A percentile compares a stretch with the other conserved stretches of the same genome.
phyloP scores from a whole-genome alignment of 805 yeast genomes.

The Soucietia sequanensis region DNA sequence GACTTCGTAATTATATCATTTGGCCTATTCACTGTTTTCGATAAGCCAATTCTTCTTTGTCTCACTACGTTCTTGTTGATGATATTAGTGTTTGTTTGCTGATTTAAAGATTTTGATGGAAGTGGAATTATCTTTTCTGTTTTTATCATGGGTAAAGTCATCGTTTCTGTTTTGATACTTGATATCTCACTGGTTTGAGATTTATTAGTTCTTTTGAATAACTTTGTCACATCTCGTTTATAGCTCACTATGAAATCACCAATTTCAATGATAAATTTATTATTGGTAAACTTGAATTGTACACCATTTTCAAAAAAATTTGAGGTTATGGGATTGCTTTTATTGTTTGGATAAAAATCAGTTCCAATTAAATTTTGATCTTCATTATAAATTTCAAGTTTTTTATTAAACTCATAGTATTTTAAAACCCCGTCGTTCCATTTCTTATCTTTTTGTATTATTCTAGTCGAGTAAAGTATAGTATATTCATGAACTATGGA shows the following conservation, averaged over 20 bases:
- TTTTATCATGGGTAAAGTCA: too few species aligned
- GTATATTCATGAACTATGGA: conserved; percentile 47
- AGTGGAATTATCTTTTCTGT: too few species aligned
- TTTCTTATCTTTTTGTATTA: conserved; percentile 44
- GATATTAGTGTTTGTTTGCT: too few species aligned
- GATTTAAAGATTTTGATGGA: background rate
- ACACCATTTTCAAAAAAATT: conserved; percentile 16
- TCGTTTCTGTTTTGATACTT: background rate
- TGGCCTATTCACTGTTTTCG: background rate
- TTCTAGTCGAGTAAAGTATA: conserved; percentile 46
- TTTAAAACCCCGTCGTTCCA: conserved; percentile 54
- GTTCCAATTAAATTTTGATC: conserved; percentile 30
- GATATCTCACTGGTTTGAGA: background rate
- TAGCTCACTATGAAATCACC: conserved; percentile 27
- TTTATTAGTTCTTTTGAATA: conserved; percentile 9
- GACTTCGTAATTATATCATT: too few species aligned
- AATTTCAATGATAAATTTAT: conserved; percentile 27
- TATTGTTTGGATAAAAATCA: conserved; percentile 29
- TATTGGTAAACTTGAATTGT: conserved; percentile 24
- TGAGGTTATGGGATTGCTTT: conserved; percentile 15
- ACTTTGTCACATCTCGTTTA: conserved; percentile 36
- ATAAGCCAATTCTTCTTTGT: background rate
- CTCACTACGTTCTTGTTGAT: background rate
- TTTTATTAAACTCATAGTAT: conserved; percentile 48
- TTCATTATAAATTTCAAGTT: conserved; percentile 42